A percentile compares a stretch with the other conserved stretches of the same genome.
These are phyloP conservation scores for Tripterygium wilfordii DNA, from an alignment of 177 flowering plant species.

Conservation along the genomic window DNA sequence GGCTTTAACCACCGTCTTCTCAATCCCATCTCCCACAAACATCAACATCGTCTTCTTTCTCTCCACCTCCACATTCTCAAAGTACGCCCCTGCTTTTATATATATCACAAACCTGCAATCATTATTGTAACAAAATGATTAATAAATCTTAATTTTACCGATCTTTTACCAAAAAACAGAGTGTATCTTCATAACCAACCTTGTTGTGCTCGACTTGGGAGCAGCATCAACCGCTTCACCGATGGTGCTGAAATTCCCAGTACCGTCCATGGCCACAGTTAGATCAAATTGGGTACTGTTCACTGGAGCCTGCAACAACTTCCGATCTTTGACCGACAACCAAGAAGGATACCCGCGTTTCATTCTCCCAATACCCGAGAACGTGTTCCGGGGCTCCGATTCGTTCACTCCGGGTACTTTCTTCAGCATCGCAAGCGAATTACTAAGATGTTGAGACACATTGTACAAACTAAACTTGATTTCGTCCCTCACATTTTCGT, in stretches of 20 bases:
- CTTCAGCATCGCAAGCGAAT: conserved; percentile 54
- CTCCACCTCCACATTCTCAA: conserved; percentile 64
- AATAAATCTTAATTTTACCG: too few species aligned
- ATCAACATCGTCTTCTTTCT: conserved; percentile 53
- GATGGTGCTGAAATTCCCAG: conserved; percentile 65
- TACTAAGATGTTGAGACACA: conserved; percentile 52
- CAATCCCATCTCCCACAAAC: conserved; percentile 87
- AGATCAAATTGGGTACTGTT: conserved; percentile 25
- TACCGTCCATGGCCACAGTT: conserved; percentile 74
- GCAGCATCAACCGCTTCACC: conserved; percentile 59
- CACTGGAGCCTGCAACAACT: conserved; percentile 32
- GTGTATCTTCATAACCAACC: conserved; percentile 22
- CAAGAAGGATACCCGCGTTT: conserved; percentile 45
- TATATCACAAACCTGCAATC: conserved; percentile 59
- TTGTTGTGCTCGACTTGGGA: conserved; percentile 43
- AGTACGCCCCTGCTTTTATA: conserved; percentile 72
- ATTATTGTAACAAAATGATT: too few species aligned
- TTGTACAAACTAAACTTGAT: conserved; percentile 26
- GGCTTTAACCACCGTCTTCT: conserved; percentile 62
- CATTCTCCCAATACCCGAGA: conserved; percentile 30
- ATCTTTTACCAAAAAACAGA: too few species aligned
- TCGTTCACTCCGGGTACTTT: conserved; percentile 30
- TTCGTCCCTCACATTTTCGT: conserved; percentile 17
- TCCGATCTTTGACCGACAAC: conserved; percentile 41
- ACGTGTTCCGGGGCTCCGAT: conserved; percentile 10